Evolutionary conservation across 2,329 filamentous ascomycete genomes (phyloP).

Genomic region (Fusarium ramigenum): DNA sequence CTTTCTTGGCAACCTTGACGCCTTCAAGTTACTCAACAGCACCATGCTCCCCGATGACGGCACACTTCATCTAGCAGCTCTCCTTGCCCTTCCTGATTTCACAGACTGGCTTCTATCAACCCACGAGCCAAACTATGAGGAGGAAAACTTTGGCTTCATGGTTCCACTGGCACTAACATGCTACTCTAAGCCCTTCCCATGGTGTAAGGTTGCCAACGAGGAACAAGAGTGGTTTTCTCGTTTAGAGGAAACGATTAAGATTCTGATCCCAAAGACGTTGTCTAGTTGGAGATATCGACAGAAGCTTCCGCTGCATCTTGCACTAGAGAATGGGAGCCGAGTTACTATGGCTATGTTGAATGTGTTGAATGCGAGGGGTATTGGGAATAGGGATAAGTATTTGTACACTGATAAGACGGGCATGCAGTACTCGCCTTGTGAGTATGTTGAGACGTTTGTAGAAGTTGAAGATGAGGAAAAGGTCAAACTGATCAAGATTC

Average conservation of each 20-base stretch:
- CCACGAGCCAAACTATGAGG: slow-evolving; percentile 15
- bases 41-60: neutral
- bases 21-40: neutral
- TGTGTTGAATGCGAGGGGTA: neutral
- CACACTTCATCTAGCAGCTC: slow-evolving; percentile 14
- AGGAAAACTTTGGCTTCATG: slow-evolving; percentile 24
- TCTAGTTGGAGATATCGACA: slow-evolving; percentile 5
- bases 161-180: slow-evolving; percentile 5
- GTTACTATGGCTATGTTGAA: slow-evolving; percentile 9
- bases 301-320: slow-evolving; percentile 8
- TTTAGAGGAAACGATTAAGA: slow-evolving; percentile 7
- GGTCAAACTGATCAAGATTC: neutral
- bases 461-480: slow-evolving; percentile 16
- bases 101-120: slow-evolving; percentile 6
- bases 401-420: slow-evolving; percentile 14
- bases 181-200: slow-evolving; percentile 3
- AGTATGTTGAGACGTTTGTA: slow-evolving; percentile 15
- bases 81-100: slow-evolving; percentile 5
- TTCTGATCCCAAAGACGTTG: neutral
- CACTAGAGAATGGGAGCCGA: slow-evolving; percentile 3
- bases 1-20: slow-evolving; percentile 10
- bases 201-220: slow-evolving; percentile 19
- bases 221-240: slow-evolving; percentile 2
- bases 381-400: neutral
- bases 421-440: neutral